A percentile compares a stretch with the other conserved stretches of the same genome.
Conservation (phyloP, 441 rosid species). For the Populus hybrid region DNA sequence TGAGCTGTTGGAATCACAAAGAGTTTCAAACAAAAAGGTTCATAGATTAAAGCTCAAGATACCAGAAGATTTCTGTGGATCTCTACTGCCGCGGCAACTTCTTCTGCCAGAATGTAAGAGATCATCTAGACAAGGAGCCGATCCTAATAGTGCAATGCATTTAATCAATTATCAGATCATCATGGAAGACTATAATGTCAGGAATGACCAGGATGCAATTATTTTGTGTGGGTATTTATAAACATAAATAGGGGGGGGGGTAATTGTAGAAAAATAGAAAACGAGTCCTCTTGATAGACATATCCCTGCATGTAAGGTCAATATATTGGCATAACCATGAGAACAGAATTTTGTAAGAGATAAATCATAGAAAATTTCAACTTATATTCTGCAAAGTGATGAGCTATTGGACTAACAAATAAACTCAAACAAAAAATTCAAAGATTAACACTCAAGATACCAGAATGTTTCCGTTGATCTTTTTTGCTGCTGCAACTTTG, state of each 20-base stretch:
- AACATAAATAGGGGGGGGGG: background rate
- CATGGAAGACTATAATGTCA: background rate
- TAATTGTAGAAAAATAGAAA: background rate
- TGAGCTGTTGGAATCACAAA: background rate
- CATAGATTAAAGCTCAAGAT: slow-evolving; percentile 15
- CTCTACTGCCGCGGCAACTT: slow-evolving; percentile 31
- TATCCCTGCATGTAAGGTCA: background rate
- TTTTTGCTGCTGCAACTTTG: background rate
- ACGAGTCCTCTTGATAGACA: background rate
- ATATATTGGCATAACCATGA: background rate
- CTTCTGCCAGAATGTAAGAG: slow-evolving; percentile 40
- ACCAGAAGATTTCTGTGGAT: slow-evolving; percentile 45
- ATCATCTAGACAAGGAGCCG: slow-evolving; percentile 54
- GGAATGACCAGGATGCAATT: background rate
- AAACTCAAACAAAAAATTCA: background rate
- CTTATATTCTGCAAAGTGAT: background rate
- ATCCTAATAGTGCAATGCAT: slow-evolving; percentile 16
- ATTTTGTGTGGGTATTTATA: background rate
- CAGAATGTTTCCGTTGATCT: background rate
- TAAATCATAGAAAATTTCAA: background rate
- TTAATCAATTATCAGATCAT: background rate
- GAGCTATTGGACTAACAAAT: background rate
- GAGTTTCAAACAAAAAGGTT: background rate
- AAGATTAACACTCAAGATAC: background rate
- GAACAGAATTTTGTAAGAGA: background rate